Conservation (phyloP, 179 eudicot species). For the Corrigiola litoralis region DNA sequence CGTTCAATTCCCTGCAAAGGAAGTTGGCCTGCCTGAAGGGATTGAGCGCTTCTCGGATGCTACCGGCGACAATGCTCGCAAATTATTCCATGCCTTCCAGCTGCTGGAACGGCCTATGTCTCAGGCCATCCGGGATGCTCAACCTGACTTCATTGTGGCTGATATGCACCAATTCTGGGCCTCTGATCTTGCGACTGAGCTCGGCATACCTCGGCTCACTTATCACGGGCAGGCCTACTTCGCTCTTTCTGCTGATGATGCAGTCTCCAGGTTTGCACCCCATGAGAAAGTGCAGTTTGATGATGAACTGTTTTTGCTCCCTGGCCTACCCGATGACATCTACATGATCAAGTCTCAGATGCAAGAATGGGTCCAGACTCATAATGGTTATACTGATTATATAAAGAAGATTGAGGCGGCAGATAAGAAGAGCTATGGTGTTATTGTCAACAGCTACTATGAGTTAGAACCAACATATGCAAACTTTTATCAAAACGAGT, state of each 20-base stretch:
- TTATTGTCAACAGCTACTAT: conserved; percentile 33
- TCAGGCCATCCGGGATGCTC: too few relatives aligned
- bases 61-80: conserved; percentile 20
- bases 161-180: conserved; percentile 54
- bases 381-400: conserved; percentile 25
- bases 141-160: conserved; percentile 50
- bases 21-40: conserved; percentile 42
- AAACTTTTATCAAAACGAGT: conserved; percentile 23
- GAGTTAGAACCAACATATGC: conserved; percentile 34
- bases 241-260: too few relatives aligned
- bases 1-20: conserved; percentile 34
- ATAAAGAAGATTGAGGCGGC: conserved; percentile 34
- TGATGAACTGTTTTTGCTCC: conserved; percentile 33
- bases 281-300: conserved; percentile 30
- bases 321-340: conserved; percentile 33
- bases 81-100: conserved; percentile 27
- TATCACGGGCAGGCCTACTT: too few relatives aligned
- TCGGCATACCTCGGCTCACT: conserved; percentile 37
- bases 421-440: conserved; percentile 39
- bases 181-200: conserved; percentile 26
- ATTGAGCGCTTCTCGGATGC: conserved; percentile 35
- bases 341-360: conserved; percentile 36
- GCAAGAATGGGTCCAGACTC: conserved; percentile 30
- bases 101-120: conserved; percentile 29
- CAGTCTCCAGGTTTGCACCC: conserved; percentile 28